Evolutionary conservation across 2,329 filamentous ascomycete genomes (phyloP).

Genomic region (Venturia aucupariae): DNA sequence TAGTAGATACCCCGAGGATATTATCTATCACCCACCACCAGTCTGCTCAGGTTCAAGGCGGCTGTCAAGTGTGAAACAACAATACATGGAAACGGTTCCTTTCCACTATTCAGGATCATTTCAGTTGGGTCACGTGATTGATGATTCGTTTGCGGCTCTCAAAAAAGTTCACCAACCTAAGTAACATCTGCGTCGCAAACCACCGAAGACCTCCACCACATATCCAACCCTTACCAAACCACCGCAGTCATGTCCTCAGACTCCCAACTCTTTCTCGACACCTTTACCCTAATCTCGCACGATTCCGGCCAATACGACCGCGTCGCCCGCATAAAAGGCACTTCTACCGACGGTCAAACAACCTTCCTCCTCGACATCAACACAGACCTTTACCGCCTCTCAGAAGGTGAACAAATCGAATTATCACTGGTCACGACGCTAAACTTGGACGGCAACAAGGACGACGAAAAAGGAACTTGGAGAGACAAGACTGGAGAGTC

Average conservation of each 20-base stretch:
- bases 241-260: conserved; percentile 54
- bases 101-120: not conserved
- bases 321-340: conserved; percentile 74
- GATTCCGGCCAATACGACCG: conserved; percentile 77
- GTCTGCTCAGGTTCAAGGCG: too few species aligned
- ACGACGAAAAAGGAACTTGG: conserved; percentile 50
- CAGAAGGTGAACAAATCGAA: conserved; percentile 65
- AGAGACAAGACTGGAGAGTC: conserved; percentile 53
- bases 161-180: not conserved
- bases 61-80: too few species aligned
- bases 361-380: conserved; percentile 90
- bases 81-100: too few species aligned
- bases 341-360: conserved; percentile 64
- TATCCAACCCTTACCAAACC: not conserved
- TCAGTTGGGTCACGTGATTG: not conserved
- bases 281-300: conserved; percentile 70
- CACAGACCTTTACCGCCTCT: conserved; percentile 77
- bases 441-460: conserved; percentile 69
- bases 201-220: not conserved
- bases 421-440: conserved; percentile 79
- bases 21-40: not conserved
- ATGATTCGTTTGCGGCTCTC: not conserved
- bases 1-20: too few species aligned
- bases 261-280: conserved; percentile 87
- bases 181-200: not conserved